Conservation (phyloP, 257 asterid species). For the Ballota nigra region DNA sequence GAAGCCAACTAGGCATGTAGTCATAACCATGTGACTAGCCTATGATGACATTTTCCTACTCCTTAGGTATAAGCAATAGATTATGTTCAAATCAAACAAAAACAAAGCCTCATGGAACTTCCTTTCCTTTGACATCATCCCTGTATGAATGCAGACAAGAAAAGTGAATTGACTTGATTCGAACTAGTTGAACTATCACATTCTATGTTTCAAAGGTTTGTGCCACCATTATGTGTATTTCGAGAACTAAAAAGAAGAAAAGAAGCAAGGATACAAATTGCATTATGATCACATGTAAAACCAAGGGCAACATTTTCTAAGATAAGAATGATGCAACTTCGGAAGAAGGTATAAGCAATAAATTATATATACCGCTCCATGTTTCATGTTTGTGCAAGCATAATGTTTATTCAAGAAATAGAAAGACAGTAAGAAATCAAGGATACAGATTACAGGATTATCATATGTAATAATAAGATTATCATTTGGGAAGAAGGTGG, state of each 20-base stretch:
- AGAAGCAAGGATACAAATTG: not conserved
- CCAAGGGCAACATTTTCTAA: not conserved
- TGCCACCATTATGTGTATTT: not conserved
- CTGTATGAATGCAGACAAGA: not conserved
- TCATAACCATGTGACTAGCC: constrained; percentile 6
- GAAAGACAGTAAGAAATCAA: not conserved
- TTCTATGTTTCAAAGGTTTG: not conserved
- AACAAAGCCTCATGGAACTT: not conserved
- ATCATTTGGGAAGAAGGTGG: not conserved
- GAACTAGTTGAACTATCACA: not conserved
- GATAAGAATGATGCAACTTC: not conserved
- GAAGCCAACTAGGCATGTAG: not conserved
- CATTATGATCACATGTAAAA: not conserved
- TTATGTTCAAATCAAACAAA: not conserved
- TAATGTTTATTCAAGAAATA: not conserved
- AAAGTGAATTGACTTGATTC: constrained; percentile 1
- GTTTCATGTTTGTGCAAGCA: not conserved
- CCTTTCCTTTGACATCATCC: not conserved
- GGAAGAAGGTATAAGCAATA: not conserved
- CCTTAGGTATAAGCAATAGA: not conserved
- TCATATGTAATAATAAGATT: not conserved
- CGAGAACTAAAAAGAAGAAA: not conserved
- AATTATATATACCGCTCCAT: not conserved
- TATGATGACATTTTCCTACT: not conserved
- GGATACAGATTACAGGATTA: not conserved